Evolutionary conservation across 805 yeast genomes (phyloP).

Genomic region (Helenozyma baotianmanensis): DNA sequence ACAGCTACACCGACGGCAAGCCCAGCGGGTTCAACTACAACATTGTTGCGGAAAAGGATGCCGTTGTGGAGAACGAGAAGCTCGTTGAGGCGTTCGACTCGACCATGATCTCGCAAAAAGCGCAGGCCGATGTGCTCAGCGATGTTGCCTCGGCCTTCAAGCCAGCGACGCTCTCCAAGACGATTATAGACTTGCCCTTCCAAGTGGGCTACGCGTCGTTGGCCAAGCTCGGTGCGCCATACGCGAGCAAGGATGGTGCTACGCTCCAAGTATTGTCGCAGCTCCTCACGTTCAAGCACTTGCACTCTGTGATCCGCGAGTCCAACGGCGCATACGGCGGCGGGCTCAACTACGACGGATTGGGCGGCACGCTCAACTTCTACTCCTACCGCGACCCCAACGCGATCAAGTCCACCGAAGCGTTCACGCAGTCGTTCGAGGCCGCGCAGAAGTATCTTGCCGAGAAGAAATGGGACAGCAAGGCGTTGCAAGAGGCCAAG

Average conservation of each 20-base stretch:
- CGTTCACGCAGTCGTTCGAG: constrained; percentile 44
- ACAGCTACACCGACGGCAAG: constrained; percentile 17
- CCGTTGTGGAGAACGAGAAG: constrained; percentile 31
- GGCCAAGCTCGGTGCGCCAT: constrained; percentile 62
- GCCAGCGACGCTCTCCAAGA: constrained; percentile 20
- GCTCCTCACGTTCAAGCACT: constrained; percentile 70
- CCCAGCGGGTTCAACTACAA: constrained; percentile 43
- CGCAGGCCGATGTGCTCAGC: constrained; percentile 12
- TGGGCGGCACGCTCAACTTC: constrained; percentile 74
- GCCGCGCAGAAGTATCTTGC: constrained; percentile 39
- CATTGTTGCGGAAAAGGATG: constrained; percentile 53
- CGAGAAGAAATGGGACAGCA: constrained; percentile 46
- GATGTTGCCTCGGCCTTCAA: constrained; percentile 15
- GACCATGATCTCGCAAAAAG: constrained; percentile 14
- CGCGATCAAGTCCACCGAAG: constrained; percentile 61
- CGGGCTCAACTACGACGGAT: constrained; percentile 77
- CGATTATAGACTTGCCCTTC: constrained; percentile 70
- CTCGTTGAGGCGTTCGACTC: constrained; percentile 28
- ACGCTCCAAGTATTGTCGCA: constrained; percentile 78
- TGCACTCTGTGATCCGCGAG: constrained; percentile 89
- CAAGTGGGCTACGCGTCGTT: constrained; percentile 82
- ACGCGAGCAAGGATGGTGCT: constrained; percentile 73
- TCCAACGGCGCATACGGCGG: constrained; percentile 99
- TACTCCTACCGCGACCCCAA: constrained; percentile 95
- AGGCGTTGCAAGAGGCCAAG: constrained; percentile 84